Base-by-base conservation (phyloP, 129 eudicot genomes). In the Helianthus annuus region DNA sequence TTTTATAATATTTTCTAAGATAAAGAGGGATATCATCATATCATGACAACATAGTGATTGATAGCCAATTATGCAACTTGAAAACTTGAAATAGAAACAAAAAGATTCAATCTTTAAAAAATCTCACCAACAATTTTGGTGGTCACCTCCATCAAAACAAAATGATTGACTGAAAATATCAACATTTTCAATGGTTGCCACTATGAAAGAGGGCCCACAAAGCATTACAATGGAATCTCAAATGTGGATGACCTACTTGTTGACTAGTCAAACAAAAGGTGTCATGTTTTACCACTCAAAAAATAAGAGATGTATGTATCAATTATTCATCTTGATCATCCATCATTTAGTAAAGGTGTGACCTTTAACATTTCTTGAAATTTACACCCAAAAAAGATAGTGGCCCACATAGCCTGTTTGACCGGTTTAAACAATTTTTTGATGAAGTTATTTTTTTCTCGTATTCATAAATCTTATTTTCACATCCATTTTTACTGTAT, bases 21-120 rank as follows among this genome's bases (percentile, higher is more conserved):
- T 6, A 75, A 65, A 66, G 57, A 5, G 11, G 42, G 34, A 75
- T n/a, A 75, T 42, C 24, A 65, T 75, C 32, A 75, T 14, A 75
- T 42, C n/a, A 66, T 75, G 45, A 75, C 36, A 75, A 40, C 72
- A 54, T 42, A 15, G 55, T 75, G 72, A 54, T 65, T 75, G 66
- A 55, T 53, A 40, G 44, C 66, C 67, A 49, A 54, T 66, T 55
- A 66, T 42, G 59, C 22, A 40, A 48, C 42, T 13, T 48, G 8
- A 62, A 73, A 73, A 67, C 38, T 73, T 46, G 71, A 64, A 75
- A 10, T 42, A 66, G 46, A 65, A 39, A 75, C 72, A 40, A 75
- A 74, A 74, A 65, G 79, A 75, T 75, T 10, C 48, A 40, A 45
- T 55, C 56, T 64, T 66, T 72, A 74, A 64, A 64, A 19, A 63